These are phyloP conservation scores for Cystobasidium sp. DNA, from an alignment of 1,284 basidiomycete genomes.

Conservation along the genomic window DNA sequence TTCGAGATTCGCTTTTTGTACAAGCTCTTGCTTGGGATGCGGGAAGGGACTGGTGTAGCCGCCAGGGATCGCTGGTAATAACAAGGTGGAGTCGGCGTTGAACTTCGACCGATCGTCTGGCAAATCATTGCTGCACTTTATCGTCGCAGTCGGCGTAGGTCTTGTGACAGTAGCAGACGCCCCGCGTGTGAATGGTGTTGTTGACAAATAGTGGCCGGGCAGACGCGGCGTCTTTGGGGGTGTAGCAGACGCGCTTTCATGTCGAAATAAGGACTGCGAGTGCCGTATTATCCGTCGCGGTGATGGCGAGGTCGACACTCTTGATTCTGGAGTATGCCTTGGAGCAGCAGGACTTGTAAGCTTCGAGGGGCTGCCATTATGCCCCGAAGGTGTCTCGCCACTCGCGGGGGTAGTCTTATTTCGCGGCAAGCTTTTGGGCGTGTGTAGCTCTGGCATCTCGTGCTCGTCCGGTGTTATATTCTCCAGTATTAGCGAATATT, in stretches of 20 bases:
- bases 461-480: too few species aligned
- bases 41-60: conserved; percentile 34
- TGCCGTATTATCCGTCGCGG: background rate
- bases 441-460: too few species aligned
- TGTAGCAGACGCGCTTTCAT: background rate
- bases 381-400: background rate
- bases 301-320: background rate
- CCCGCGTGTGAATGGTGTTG: conserved; percentile 12
- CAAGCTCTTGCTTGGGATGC: background rate
- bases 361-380: too few species aligned
- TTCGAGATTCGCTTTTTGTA: background rate
- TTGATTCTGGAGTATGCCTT: background rate
- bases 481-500: too few species aligned
- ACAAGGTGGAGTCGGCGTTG: background rate
- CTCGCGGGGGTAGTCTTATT: too few species aligned
- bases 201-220: conserved; percentile 22
- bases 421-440: too few species aligned
- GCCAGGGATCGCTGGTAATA: conserved; percentile 11
- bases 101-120: background rate
- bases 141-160: too few species aligned
- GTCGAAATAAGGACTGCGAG: background rate
- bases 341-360: background rate
- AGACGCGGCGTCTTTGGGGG: conserved; percentile 39
- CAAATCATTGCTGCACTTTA: background rate
- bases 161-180: too few species aligned